These are phyloP conservation scores for Termitomyces bulborhizus DNA, from an alignment of 768 basidiomycete genomes.

Conservation along the genomic window DNA sequence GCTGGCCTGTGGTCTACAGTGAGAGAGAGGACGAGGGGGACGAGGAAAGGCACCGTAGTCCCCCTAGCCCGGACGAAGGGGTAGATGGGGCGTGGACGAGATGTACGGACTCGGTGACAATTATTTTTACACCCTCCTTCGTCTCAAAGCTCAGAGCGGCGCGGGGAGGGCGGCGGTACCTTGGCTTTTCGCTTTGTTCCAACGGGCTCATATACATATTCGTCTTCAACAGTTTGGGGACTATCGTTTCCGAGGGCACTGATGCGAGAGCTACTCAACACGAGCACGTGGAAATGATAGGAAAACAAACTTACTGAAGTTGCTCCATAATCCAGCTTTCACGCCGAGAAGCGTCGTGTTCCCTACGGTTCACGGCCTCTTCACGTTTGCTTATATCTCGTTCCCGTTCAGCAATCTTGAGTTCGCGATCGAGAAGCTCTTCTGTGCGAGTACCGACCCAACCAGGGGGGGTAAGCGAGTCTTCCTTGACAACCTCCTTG, in stretches of 20 bases:
- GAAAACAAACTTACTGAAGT: slow-evolving; percentile 53
- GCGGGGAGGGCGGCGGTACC: slow-evolving; percentile 82
- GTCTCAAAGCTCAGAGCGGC: slow-evolving; percentile 93
- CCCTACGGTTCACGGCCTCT: slow-evolving; percentile 77
- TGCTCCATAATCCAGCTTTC: slow-evolving; percentile 94
- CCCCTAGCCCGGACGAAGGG: slow-evolving; percentile 92
- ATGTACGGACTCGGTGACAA: slow-evolving; percentile 68
- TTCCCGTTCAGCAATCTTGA: slow-evolving; percentile 80
- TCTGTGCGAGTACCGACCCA: slow-evolving; percentile 76
- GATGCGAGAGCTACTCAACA: slow-evolving; percentile 2
- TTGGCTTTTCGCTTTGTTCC: slow-evolving; percentile 74
- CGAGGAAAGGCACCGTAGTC: slow-evolving; percentile 68
- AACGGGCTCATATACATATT: slow-evolving; percentile 71
- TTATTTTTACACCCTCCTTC: slow-evolving; percentile 66
- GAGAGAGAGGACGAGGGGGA: slow-evolving; percentile 65
- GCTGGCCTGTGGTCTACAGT: slow-evolving; percentile 32
- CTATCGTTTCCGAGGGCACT: slow-evolving; percentile 68
- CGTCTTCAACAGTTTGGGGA: slow-evolving; percentile 67
- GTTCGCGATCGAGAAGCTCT: slow-evolving; percentile 78
- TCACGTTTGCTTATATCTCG: slow-evolving; percentile 84
- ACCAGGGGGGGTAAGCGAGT: slow-evolving; percentile 71
- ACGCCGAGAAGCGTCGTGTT: slow-evolving; percentile 82
- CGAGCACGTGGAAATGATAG: not conserved
- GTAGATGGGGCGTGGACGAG: slow-evolving; percentile 43
- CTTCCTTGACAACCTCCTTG: slow-evolving; percentile 83